Evolutionary conservation across 441 rosid genomes (phyloP).

Genomic region (Breynia disticha): DNA sequence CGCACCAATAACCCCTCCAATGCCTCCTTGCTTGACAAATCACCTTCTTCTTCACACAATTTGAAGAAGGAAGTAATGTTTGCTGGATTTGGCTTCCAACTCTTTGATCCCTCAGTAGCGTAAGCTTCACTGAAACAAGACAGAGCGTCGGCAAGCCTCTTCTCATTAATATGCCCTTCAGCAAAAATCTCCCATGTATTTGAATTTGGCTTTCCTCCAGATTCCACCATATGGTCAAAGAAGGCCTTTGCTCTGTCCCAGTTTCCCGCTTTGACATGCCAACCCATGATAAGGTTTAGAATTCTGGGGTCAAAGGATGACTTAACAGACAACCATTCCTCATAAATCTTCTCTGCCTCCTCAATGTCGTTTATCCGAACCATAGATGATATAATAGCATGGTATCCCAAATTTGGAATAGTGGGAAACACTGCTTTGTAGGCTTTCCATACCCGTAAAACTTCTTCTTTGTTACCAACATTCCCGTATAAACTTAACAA

Average conservation of each 20-base stretch:
- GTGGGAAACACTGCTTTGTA: conserved; percentile 71
- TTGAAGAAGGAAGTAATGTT: conserved; percentile 35
- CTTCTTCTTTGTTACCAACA: conserved; percentile 59
- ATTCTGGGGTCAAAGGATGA: conserved; percentile 76
- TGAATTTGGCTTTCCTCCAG: conserved; percentile 75
- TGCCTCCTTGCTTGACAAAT: conserved; percentile 30
- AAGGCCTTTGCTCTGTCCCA: conserved; percentile 50
- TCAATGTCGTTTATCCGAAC: conserved; percentile 54
- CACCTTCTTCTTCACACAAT: conserved; percentile 52
- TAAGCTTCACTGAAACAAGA: conserved; percentile 67
- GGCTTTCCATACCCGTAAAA: conserved; percentile 61
- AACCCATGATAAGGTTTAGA: conserved; percentile 61
- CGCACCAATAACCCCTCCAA: conserved; percentile 38
- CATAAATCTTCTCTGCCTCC: conserved; percentile 62
- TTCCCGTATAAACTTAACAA: conserved; percentile 73
- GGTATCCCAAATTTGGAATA: conserved; percentile 81
- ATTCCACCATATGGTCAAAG: conserved; percentile 51
- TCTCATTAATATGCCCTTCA: conserved; percentile 52
- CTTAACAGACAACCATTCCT: conserved; percentile 70
- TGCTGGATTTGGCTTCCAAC: conserved; percentile 73
- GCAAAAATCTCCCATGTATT: conserved; percentile 81
- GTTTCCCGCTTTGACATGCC: conserved; percentile 47
- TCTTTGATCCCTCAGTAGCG: conserved; percentile 39
- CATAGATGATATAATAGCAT: conserved; percentile 70
- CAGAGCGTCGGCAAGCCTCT: conserved; percentile 46